Base-by-base conservation (phyloP, 805 yeast species). In the Wickerhamiella cacticola region DNA sequence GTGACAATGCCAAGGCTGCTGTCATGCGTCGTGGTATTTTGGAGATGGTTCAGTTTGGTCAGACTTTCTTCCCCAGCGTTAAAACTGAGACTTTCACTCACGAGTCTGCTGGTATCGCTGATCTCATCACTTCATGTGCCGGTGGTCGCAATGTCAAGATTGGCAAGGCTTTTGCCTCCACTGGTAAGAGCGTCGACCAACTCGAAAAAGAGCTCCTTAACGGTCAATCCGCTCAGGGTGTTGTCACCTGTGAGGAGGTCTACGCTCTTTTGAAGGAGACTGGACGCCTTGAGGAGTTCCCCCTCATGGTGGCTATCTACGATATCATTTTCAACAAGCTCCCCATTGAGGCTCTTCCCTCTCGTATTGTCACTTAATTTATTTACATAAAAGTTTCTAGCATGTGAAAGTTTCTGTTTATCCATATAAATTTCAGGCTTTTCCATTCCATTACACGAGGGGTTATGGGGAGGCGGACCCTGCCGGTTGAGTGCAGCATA, bases 91-190 rank as follows among this genome's bases (percentile, higher is more conserved):
- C 98, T 23, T 88, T 88, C 67, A 84, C 94, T 54, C 81, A 80
- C 64, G 97, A 92, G 68, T 76, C 86, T 54, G 95, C 96, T 19
- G 98, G 98, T 68, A 97, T 92, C 49, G 98, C 98, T 33, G 98
- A 92, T 66, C 74, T 92, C 61, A 92, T 92, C 67, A 92, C 98
- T 48, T 87, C 98, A 15, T 92, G 98, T 70, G 76, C 94, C 16
- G 96, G 96, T 62, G 98, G 98, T 62, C 79, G 98, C 71, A 92
- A 92, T 69, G 95, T 84, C 58, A 76, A 82, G 64, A 95, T 92
- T 52, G 96, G 92, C 46, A 78, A 74, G 57, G 80, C 76, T 65
- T 82, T 85, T 83, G 89, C 94, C 50, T 72, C 77, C 65, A 73
- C 87, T 52, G 81, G 82, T 52, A 83, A 78, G 59, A 66, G 77